These are phyloP conservation scores for Ceratocystis variospora DNA, from an alignment of 2,329 filamentous ascomycete species.

Conservation along the genomic window DNA sequence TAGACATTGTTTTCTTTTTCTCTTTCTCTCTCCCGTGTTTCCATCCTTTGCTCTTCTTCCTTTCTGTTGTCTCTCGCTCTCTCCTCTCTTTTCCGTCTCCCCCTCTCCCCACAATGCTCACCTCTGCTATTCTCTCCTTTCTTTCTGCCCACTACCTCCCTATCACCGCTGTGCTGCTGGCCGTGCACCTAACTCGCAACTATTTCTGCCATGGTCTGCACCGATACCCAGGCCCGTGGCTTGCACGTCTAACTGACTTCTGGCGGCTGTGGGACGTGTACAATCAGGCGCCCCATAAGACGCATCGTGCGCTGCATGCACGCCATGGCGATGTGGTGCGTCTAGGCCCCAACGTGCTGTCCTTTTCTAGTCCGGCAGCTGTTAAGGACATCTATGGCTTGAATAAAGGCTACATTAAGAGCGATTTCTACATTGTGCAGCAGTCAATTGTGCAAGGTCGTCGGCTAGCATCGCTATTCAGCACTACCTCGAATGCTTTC, in stretches of 20 bases:
- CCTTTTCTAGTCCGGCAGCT: slow-evolving; percentile 59
- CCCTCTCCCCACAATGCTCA: slow-evolving; percentile 8
- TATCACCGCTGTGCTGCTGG: slow-evolving; percentile 83
- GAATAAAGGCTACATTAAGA: slow-evolving; percentile 71
- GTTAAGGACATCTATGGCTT: slow-evolving; percentile 67
- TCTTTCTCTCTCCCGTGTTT: not conserved
- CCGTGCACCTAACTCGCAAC: slow-evolving; percentile 36
- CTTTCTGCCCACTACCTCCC: slow-evolving; percentile 64
- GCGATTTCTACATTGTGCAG: slow-evolving; percentile 69
- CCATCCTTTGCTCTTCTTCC: not conserved
- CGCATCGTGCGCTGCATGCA: slow-evolving; percentile 52
- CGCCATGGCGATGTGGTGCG: slow-evolving; percentile 62
- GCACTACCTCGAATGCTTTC: slow-evolving; percentile 59
- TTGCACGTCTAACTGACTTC: slow-evolving; percentile 51
- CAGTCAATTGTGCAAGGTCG: slow-evolving; percentile 56
- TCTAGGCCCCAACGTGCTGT: slow-evolving; percentile 58
- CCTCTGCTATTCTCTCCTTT: slow-evolving; percentile 24
- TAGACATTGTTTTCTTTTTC: not conserved
- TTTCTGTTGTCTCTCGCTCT: not conserved
- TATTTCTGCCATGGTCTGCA: slow-evolving; percentile 43
- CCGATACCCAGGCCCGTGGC: slow-evolving; percentile 56
- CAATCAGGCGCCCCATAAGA: slow-evolving; percentile 49
- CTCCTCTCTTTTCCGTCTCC: not conserved
- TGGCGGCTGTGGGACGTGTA: slow-evolving; percentile 63
- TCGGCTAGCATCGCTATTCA: slow-evolving; percentile 59